Base-by-base conservation (phyloP, 2,329 filamentous ascomycete genomes). In the Raffaelea deltoideospora region DNA sequence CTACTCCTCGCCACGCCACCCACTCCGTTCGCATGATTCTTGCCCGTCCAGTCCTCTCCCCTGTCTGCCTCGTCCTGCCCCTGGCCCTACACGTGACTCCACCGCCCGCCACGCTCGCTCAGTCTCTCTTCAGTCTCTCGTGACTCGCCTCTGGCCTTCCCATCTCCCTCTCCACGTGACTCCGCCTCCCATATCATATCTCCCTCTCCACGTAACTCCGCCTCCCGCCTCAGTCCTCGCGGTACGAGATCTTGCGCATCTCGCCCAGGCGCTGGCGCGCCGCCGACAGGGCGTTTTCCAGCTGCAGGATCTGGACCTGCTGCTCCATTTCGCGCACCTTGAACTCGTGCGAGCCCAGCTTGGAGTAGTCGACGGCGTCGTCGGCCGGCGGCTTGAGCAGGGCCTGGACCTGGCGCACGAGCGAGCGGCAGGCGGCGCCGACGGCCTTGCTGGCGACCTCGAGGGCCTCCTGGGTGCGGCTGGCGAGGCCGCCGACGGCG, bases 271-370 rank as follows among this genome's bases (percentile, higher is more conserved):
- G 69, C 52, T 80, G 76, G 48, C 88, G 70, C 30, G 90, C 90
- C 23, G 81, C 66, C 9, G 77, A 69, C 28, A 98, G 70, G 21
- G 74, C 63, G 52, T 96, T 98, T 61, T 96, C 87, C 45, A 98
- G 70, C 59, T 96, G 86, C 38, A 96, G 67, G 47, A 98, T 98
- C 60, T 98, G 87, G 53, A 98, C 90, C 82, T 98, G 90, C 55
- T 98, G 90, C 64, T 98, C 90, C 90, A 98, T 98, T 64, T 98
- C 87, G 49, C 80, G 73, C 35, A 95, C 86, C 70, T 98, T 98
- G 68, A 98, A 96, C 63, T 98, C 90, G 59, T 95, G 88, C 23
- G 80, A 76, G 43, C 83, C 87, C 33, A 98, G 64, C 62, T 86
- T 83, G 31, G 71, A 67, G 59, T 96, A 98, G 57, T 98, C 90